Evolutionary conservation across 2,329 filamentous ascomycete species (phyloP).

Genomic region (Fusarium coicis): DNA sequence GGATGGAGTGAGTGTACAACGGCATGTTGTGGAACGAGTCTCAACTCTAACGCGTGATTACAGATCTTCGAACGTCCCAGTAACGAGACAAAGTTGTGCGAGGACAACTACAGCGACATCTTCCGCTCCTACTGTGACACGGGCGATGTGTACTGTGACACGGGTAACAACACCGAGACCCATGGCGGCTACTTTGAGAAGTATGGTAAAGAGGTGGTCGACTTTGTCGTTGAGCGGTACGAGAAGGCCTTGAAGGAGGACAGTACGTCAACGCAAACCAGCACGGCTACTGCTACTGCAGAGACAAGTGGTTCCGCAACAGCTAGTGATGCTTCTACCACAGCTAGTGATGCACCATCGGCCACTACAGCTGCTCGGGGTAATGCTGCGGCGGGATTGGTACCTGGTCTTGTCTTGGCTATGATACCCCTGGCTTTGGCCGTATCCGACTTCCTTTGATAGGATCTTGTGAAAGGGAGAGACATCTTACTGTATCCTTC

Average conservation of each 20-base stretch:
- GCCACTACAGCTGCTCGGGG: constrained; percentile 12
- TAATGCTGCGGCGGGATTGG: constrained; percentile 21
- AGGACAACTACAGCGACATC: constrained; percentile 48
- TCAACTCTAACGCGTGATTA: constrained; percentile 16
- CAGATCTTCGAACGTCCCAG: constrained; percentile 51
- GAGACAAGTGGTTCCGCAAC: constrained; percentile 9
- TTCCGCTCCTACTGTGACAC: constrained; percentile 56
- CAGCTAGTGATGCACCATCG: neutral
- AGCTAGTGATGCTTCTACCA: neutral
- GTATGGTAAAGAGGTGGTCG: constrained; percentile 50
- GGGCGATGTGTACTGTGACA: constrained; percentile 55
- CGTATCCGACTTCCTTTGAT: neutral
- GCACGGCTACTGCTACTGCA: constrained; percentile 8
- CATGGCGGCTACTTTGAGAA: constrained; percentile 51
- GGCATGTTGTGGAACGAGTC: neutral
- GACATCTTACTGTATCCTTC: neutral
- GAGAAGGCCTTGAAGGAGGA: constrained; percentile 27
- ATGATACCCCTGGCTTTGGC: constrained; percentile 16
- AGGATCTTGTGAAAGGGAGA: neutral
- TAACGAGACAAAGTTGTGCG: constrained; percentile 49
- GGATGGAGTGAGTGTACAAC: constrained; percentile 50
- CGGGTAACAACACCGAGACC: constrained; percentile 43
- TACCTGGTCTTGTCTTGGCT: constrained; percentile 10
- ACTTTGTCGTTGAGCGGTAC: constrained; percentile 51
- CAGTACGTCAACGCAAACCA: constrained; percentile 4